Conservation (phyloP, 2,329 filamentous ascomycete genomes). For the Colletotrichum godetiae region DNA sequence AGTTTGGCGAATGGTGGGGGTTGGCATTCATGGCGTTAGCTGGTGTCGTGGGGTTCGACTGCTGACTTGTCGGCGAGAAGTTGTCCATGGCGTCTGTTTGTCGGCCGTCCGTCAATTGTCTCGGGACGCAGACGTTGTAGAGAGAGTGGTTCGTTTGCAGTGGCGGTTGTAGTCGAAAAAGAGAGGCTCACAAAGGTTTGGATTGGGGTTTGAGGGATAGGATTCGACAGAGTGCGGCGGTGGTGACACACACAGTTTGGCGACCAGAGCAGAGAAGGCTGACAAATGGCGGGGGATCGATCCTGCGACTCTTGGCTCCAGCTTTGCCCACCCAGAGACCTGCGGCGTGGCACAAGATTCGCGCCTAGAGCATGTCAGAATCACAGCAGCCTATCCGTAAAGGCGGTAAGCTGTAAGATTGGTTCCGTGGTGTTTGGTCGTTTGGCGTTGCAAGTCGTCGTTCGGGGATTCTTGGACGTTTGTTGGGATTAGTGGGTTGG, state of each 20-base stretch:
- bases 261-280: neutral
- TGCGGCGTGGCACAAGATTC: neutral
- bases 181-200: constrained; percentile 15
- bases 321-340: constrained; percentile 15
- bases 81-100: constrained; percentile 6
- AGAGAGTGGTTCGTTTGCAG: neutral
- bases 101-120: neutral
- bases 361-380: constrained; percentile 1
- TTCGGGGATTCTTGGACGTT: neutral
- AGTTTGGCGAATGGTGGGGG: constrained; percentile 30
- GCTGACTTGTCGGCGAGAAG: constrained; percentile 26
- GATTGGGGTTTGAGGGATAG: neutral
- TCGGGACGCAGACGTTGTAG: neutral
- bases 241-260: constrained; percentile 17
- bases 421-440: neutral
- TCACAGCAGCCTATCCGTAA: neutral
- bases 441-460: neutral
- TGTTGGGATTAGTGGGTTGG: neutral
- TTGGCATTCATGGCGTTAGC: constrained; percentile 10
- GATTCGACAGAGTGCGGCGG: neutral
- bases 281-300: constrained; percentile 21
- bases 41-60: constrained; percentile 26
- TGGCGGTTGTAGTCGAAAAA: neutral
- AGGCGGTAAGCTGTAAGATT: neutral
- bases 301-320: constrained; percentile 13